Evolutionary conservation across 2,329 filamentous ascomycete genomes (phyloP).

Genomic region (Claviceps sp.): DNA sequence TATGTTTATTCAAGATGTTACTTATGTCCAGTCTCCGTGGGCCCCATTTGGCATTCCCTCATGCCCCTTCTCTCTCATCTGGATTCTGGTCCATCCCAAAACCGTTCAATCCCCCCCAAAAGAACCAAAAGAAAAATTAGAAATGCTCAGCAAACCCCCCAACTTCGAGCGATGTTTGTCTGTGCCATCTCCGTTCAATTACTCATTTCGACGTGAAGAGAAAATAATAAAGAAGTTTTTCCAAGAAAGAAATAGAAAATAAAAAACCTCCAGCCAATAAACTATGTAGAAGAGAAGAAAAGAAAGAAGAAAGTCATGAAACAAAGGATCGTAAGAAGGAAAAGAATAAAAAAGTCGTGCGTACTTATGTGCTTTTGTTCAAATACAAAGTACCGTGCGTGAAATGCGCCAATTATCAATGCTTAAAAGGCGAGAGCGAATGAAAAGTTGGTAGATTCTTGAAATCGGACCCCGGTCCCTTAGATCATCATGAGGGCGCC

Average conservation of each 20-base stretch:
- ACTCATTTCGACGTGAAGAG: neutral
- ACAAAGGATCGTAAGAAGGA: neutral
- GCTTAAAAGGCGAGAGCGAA: neutral
- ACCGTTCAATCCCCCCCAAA: too few relatives aligned
- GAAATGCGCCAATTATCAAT: neutral
- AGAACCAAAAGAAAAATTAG: too few relatives aligned
- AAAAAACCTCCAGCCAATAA: too few relatives aligned
- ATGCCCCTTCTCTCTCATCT: too few relatives aligned
- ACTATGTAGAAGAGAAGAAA: neutral
- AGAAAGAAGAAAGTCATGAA: neutral
- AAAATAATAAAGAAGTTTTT: too few relatives aligned
- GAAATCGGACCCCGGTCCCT: neutral
- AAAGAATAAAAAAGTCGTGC: neutral
- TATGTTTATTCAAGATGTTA: too few relatives aligned
- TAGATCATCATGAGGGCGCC: slow-evolving; percentile 8
- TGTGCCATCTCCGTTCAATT: neutral
- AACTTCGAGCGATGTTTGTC: neutral
- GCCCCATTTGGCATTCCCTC: too few relatives aligned
- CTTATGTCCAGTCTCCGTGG: too few relatives aligned
- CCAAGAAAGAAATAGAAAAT: neutral
- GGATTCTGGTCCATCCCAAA: too few relatives aligned
- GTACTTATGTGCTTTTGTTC: too few relatives aligned
- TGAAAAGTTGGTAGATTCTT: neutral
- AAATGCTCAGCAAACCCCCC: too few relatives aligned
- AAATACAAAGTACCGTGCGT: too few relatives aligned